phyloP scores from a whole-genome alignment of 345 rosid genomes.

The Sisymbrium altissimum region DNA sequence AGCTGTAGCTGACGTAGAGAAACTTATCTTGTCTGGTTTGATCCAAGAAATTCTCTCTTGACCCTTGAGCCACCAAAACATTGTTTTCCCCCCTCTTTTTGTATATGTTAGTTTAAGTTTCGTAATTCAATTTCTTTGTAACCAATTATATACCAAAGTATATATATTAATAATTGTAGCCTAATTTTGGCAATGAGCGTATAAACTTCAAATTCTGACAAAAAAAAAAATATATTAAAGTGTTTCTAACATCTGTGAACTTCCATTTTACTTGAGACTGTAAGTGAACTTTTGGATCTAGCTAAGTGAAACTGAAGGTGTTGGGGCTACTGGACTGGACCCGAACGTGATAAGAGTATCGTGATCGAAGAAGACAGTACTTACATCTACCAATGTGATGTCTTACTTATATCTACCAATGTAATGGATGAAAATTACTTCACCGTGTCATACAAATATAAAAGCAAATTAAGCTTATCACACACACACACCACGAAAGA shows the following conservation, averaged over 20 bases:
- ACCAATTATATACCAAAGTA: background rate
- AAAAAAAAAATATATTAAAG: background rate
- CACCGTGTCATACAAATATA: no score
- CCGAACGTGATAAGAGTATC: no score
- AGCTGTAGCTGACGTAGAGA: conserved; percentile 55
- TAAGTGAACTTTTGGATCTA: background rate
- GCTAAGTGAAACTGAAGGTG: no score
- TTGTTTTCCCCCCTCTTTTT: background rate
- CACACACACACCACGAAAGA: no score
- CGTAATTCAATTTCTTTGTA: background rate
- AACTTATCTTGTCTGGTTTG: conserved; percentile 45
- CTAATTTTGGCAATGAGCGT: background rate
- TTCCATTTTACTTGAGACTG: background rate
- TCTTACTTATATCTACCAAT: no score
- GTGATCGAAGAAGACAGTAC: no score
- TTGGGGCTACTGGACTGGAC: no score
- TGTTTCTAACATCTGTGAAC: background rate
- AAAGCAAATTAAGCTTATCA: no score
- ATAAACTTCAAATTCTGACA: background rate
- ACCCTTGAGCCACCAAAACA: conserved; percentile 9
- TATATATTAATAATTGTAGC: background rate
- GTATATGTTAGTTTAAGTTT: background rate
- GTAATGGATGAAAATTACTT: no score
- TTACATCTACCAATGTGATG: no score
- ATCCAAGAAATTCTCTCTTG: conserved; percentile 51